Conservation (phyloP, 73 alveolate species). For the Stentor coeruleus region DNA sequence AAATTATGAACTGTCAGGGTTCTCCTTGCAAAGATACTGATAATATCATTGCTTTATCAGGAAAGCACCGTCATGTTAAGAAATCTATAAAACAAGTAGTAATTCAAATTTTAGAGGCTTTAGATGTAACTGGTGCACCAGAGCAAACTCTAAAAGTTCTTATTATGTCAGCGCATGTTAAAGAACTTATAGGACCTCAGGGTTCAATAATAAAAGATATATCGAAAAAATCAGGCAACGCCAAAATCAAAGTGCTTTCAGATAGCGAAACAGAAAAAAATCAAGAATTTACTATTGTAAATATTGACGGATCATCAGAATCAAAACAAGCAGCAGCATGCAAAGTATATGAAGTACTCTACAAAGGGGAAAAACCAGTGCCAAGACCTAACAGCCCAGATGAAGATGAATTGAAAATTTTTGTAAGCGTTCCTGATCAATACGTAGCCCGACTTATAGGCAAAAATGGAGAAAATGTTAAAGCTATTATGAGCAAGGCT, state of each 20-base stretch:
- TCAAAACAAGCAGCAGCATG: not conserved
- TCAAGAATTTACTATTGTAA: not conserved
- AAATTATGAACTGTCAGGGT: not conserved
- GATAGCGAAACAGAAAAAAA: not conserved
- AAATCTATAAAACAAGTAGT: not conserved
- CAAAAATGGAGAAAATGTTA: conserved; percentile 1
- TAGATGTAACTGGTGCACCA: not conserved
- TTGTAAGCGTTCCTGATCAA: not conserved
- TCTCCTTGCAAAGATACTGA: not conserved
- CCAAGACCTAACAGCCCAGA: not conserved
- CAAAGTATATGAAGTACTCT: not conserved
- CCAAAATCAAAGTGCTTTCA: not conserved
- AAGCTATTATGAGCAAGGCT: not conserved
- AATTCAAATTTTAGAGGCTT: not conserved
- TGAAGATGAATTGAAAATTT: not conserved
- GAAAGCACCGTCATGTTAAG: not conserved
- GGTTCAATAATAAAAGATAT: not conserved
- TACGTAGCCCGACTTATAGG: conserved; percentile 5
- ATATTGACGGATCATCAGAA: not conserved
- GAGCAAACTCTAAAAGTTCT: not conserved
- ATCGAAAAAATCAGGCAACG: not conserved
- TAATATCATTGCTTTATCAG: not conserved
- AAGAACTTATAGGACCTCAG: not conserved
- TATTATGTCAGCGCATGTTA: no score
- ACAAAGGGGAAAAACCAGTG: no score